Percentiles rank a stretch among this genome's conserved stretches.
Evolutionary conservation across 306 rosid species (phyloP).

Genomic region (Citrullus colocynthis): DNA sequence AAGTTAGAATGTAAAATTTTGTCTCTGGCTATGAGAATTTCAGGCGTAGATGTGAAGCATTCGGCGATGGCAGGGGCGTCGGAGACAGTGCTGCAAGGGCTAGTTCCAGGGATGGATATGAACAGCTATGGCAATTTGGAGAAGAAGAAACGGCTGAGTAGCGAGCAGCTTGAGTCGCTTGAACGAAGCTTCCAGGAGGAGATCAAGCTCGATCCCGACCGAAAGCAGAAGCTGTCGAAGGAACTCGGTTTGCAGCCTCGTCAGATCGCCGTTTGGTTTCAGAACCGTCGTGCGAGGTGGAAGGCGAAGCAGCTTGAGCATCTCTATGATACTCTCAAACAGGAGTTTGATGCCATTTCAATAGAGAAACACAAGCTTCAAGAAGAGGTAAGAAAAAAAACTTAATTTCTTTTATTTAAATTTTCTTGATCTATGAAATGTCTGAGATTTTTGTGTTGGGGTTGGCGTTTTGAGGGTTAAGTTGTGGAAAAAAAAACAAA

Average conservation of each 20-base stretch:
- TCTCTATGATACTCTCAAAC: slow-evolving; percentile 70
- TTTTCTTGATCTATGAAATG: background rate
- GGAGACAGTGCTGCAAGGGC: slow-evolving; percentile 1
- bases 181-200: slow-evolving; percentile 87
- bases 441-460: background rate
- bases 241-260: slow-evolving; percentile 95
- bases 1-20: background rate
- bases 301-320: slow-evolving; percentile 87
- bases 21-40: background rate
- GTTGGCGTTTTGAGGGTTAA: background rate
- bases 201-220: slow-evolving; percentile 78
- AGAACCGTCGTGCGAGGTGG: slow-evolving; percentile 90
- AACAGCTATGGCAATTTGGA: slow-evolving; percentile 13
- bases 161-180: slow-evolving; percentile 61
- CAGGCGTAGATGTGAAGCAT: slow-evolving; percentile 14
- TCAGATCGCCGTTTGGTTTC: slow-evolving; percentile 95
- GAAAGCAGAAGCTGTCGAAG: slow-evolving; percentile 76
- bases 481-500: background rate
- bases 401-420: background rate
- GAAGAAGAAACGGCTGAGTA: slow-evolving; percentile 72
- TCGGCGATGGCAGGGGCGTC: slow-evolving; percentile 3
- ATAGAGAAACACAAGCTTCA: slow-evolving; percentile 73
- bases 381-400: slow-evolving; percentile 42
- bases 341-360: slow-evolving; percentile 50
- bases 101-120: slow-evolving; percentile 7